Evolutionary conservation across 352 stramenopile species (phyloP).

Genomic region (Blastocystis sp.): DNA sequence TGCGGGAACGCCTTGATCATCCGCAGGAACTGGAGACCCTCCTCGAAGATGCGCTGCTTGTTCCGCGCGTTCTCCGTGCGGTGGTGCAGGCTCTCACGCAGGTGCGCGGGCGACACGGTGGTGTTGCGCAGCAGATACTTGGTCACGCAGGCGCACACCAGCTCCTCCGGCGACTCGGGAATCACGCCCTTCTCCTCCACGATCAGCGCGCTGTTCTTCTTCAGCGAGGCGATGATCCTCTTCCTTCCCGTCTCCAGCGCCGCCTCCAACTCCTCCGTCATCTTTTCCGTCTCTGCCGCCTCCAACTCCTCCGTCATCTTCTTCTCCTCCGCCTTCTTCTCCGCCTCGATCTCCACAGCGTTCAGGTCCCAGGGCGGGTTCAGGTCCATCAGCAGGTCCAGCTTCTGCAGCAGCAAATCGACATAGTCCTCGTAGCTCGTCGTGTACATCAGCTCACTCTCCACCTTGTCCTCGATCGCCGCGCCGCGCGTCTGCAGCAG

Average conservation of each 20-base stretch:
- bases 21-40: slow-evolving; percentile 22
- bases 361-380: slow-evolving; percentile 38
- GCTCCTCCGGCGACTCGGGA: slow-evolving; percentile 19
- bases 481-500: neutral
- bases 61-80: slow-evolving; percentile 50
- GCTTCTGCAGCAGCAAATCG: slow-evolving; percentile 5
- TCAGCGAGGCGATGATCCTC: neutral
- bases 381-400: slow-evolving; percentile 59
- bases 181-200: slow-evolving; percentile 61
- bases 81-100: neutral
- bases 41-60: slow-evolving; percentile 34
- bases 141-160: slow-evolving; percentile 20
- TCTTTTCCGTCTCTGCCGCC: neutral
- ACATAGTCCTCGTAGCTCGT: slow-evolving; percentile 51
- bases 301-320: neutral
- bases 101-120: neutral
- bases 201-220: slow-evolving; percentile 22
- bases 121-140: slow-evolving; percentile 40
- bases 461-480: neutral
- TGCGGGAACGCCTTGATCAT: slow-evolving; percentile 21
- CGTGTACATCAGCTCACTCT: slow-evolving; percentile 11
- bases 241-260: neutral
- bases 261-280: neutral
- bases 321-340: neutral
- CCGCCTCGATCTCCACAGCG: neutral